A percentile compares a stretch with the other conserved stretches of the same genome.
phyloP scores from a whole-genome alignment of 768 basidiomycete genomes.

The Boletus barrowsii region DNA sequence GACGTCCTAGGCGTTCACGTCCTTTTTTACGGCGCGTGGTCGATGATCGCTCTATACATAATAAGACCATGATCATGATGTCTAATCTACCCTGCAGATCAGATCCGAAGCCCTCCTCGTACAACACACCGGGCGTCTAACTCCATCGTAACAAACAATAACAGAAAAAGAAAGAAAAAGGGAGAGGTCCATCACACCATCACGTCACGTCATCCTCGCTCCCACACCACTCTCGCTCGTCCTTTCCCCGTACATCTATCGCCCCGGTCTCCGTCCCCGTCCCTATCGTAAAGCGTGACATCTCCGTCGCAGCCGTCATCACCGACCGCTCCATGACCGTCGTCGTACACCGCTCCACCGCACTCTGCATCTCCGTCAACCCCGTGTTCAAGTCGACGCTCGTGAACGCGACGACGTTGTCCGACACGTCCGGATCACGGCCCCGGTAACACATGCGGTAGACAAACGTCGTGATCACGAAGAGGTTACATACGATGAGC shows the following conservation, averaged over 20 bases:
- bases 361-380: background rate
- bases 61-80: too few relatives aligned
- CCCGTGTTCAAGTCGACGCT: conserved; percentile 11
- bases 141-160: too few relatives aligned
- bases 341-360: background rate
- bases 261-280: background rate
- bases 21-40: too few relatives aligned
- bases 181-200: background rate
- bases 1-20: too few relatives aligned
- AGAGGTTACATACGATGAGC: conserved; percentile 24
- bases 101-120: too few relatives aligned
- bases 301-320: background rate
- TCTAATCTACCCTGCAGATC: too few relatives aligned
- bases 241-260: too few relatives aligned
- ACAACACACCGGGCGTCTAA: too few relatives aligned
- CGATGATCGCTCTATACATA: too few relatives aligned
- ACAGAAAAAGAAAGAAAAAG: too few relatives aligned
- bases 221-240: background rate
- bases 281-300: background rate
- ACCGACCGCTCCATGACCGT: too few relatives aligned
- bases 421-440: conserved; percentile 2
- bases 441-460: conserved; percentile 14
- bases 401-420: conserved; percentile 9
- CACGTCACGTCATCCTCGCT: too few relatives aligned
- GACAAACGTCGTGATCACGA: conserved; percentile 24